These are phyloP conservation scores for Piloderma croceum DNA, from an alignment of 768 basidiomycete genomes.

Conservation along the genomic window DNA sequence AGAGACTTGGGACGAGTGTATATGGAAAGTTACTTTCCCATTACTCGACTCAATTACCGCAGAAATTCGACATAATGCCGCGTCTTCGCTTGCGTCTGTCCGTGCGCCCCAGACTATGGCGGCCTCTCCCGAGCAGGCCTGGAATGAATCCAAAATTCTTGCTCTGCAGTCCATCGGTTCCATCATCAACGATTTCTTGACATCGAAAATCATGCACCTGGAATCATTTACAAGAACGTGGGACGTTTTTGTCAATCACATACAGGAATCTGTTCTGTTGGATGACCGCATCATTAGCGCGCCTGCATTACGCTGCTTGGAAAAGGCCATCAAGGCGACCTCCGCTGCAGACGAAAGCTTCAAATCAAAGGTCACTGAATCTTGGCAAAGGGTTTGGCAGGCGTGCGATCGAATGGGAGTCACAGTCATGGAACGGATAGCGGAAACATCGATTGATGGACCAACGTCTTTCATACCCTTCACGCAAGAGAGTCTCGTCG, in stretches of 20 bases:
- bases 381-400: constrained; percentile 63
- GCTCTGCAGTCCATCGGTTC: constrained; percentile 80
- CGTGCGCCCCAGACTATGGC: constrained; percentile 9
- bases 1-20: constrained; percentile 83
- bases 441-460: constrained; percentile 10
- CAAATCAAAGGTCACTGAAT: constrained; percentile 37
- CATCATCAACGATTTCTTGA: constrained; percentile 77
- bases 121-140: constrained; percentile 38
- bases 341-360: constrained; percentile 25
- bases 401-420: constrained; percentile 63
- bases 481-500: constrained; percentile 77
- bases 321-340: constrained; percentile 67
- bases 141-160: constrained; percentile 86
- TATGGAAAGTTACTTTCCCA: constrained; percentile 90
- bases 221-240: constrained; percentile 67
- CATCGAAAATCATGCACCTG: constrained; percentile 66
- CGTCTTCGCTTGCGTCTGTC: constrained; percentile 6
- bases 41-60: constrained; percentile 65
- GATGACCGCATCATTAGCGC: constrained; percentile 67
- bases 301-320: constrained; percentile 79
- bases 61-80: constrained; percentile 40
- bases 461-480: constrained; percentile 10
- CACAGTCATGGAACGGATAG: constrained; percentile 35
- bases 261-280: constrained; percentile 64
- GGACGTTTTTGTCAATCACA: constrained; percentile 65